Base-by-base conservation (phyloP, 352 stramenopile species). In the Phytopythium chamaehyphon region DNA sequence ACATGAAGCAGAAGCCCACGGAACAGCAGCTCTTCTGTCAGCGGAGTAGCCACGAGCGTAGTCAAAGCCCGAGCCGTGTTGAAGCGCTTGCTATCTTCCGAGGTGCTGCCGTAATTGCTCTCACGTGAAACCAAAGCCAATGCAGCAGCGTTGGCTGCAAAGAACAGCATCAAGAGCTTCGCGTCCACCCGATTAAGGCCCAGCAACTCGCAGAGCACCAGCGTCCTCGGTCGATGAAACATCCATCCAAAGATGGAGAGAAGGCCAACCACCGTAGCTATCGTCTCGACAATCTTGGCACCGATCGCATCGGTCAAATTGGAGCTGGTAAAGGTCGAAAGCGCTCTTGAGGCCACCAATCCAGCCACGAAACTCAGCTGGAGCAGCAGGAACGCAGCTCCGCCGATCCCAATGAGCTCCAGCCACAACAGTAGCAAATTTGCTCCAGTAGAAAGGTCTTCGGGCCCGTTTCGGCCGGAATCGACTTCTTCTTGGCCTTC, bases 1-100 rank as follows among this genome's bases (percentile, higher is more conserved):
- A 83, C 48, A n/a, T 82, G 54, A 16, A 77, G 51, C 6, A 86
- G 26, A n/a, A 73, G 26, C 15, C 69, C 73, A 48, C 79, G 73
- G 59, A 88, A 90, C 43, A 85, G 82, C 2, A 90, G 56, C 47
- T 90, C 79, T 56, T 90, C 76, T 40, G 69, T 65, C 21, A 73
- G 14, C 7, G 79, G 76, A 38, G 58, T 64, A 6, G 86, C 50
- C 5, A 86, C 11, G 7, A 89, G 43, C 6, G 53, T 48, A 26
- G 61, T 57, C 18, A 76, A 18, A 12, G 9, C 71, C 36, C 40
- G 62, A 40, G 1, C 26, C 45, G 14, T 15, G 26, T 23, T 46
- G 47, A 0, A 70, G 8, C 9, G 64, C 55, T 46, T 24, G 43
- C 18, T 2, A 12, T 15, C 48, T 48, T 21, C 59, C 53, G 10